Evolutionary conservation across 2,329 filamentous ascomycete genomes (phyloP).

Genomic region (Ceratocystis alfenasii): DNA sequence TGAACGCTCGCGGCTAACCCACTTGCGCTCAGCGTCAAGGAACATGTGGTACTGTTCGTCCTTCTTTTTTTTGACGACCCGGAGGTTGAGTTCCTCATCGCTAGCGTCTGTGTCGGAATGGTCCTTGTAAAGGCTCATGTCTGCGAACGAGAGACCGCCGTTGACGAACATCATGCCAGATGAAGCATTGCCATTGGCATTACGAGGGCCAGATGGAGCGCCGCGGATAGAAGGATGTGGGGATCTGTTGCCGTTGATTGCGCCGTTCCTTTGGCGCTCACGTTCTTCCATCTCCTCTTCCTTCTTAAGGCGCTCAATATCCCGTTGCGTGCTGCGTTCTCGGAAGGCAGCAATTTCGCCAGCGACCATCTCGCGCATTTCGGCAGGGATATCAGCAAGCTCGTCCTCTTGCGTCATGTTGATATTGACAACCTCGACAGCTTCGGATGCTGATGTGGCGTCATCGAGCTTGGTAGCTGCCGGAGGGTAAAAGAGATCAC

Average conservation of each 20-base stretch:
- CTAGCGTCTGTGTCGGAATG: conserved; percentile 81
- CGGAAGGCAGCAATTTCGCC: conserved; percentile 90
- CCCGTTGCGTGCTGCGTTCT: conserved; percentile 76
- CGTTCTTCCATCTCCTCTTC: conserved; percentile 89
- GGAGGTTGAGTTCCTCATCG: conserved; percentile 70
- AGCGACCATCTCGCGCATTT: conserved; percentile 91
- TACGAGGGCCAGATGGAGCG: conserved; percentile 59
- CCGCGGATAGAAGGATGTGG: conserved; percentile 43
- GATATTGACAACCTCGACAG: conserved; percentile 80
- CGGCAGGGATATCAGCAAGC: conserved; percentile 83
- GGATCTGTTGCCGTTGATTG: conserved; percentile 11
- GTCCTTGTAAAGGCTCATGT: conserved; percentile 35
- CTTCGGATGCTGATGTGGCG: conserved; percentile 48
- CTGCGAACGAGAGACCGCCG: conserved; percentile 41
- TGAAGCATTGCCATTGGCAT: conserved; percentile 47
- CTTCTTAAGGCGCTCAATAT: conserved; percentile 71
- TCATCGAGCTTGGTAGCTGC: conserved; percentile 41
- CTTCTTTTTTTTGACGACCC: conserved; percentile 57
- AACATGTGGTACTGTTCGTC: conserved; percentile 70
- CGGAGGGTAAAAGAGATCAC: conserved; percentile 59
- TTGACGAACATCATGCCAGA: conserved; percentile 58
- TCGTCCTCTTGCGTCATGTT: conserved; percentile 82
- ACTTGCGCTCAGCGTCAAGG: conserved; percentile 74
- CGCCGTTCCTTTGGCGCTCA: conserved; percentile 61
- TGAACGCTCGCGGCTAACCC: conserved; percentile 78